A percentile compares a stretch with the other conserved stretches of the same genome.
Conservation (phyloP, 2,329 filamentous ascomycete genomes). For the Neofusicoccum umdonicola region DNA sequence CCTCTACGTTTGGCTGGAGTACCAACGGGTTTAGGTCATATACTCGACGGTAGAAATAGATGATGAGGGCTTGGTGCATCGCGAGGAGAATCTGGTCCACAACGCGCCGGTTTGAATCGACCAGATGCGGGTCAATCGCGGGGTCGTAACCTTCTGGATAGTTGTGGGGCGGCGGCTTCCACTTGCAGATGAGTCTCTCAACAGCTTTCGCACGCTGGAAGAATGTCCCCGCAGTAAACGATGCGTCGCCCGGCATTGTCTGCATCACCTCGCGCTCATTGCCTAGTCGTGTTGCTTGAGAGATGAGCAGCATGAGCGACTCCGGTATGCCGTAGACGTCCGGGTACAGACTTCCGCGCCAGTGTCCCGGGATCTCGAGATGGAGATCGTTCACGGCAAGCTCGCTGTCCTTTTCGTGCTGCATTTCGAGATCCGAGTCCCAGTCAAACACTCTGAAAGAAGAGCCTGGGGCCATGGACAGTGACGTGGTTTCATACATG, state of each 20-base stretch:
- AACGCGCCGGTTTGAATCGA: too few species aligned
- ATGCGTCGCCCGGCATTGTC: too few species aligned
- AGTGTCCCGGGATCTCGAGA: constrained; percentile 23
- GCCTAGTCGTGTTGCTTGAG: background rate
- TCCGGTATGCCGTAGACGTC: too few species aligned
- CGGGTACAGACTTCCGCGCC: background rate
- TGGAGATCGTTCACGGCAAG: constrained; percentile 36
- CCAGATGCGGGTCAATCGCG: too few species aligned
- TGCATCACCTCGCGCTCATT: background rate
- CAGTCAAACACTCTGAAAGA: background rate
- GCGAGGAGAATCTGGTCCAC: constrained; percentile 36
- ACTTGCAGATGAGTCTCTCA: background rate
- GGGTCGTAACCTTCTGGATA: too few species aligned
- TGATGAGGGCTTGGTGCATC: constrained; percentile 40
- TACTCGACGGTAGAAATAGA: constrained; percentile 44
- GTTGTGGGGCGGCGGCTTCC: background rate
- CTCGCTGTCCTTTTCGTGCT: background rate
- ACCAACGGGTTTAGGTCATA: constrained; percentile 39
- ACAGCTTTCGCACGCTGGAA: background rate
- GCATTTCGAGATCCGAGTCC: background rate
- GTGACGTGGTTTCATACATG: constrained; percentile 43
- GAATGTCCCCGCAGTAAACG: background rate
- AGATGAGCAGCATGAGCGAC: background rate
- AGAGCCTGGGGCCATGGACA: background rate
- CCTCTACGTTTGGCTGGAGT: constrained; percentile 26